A percentile compares a stretch with the other conserved stretches of the same genome.
These are phyloP conservation scores for Sisymbrium irio DNA, from an alignment of 345 rosid species.

Conservation along the genomic window DNA sequence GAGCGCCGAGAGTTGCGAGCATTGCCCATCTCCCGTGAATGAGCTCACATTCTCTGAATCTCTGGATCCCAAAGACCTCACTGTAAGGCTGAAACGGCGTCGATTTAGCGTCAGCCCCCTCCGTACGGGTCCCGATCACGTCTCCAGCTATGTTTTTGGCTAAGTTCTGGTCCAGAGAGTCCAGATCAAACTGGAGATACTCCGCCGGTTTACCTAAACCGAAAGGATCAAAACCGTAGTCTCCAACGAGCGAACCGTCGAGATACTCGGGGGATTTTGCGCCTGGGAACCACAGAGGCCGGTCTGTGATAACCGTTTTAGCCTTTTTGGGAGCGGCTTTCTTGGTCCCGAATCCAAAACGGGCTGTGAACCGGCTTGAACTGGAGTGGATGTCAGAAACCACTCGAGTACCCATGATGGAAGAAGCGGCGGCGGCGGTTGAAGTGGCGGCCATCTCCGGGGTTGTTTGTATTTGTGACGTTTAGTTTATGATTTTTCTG, in stretches of 20 bases:
- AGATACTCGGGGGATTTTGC: slow-evolving; percentile 72
- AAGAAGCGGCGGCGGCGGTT: slow-evolving; percentile 50
- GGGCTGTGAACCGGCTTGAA: slow-evolving; percentile 49
- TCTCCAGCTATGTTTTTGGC: slow-evolving; percentile 79
- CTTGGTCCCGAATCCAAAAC: slow-evolving; percentile 47
- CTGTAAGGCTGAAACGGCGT: slow-evolving; percentile 87
- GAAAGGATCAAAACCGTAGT: slow-evolving; percentile 85
- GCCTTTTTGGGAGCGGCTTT: slow-evolving; percentile 37
- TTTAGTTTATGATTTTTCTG: slow-evolving; percentile 13
- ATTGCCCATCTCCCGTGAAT: slow-evolving; percentile 90
- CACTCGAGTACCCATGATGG: slow-evolving; percentile 51
- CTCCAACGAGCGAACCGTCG: slow-evolving; percentile 77
- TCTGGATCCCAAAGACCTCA: slow-evolving; percentile 78
- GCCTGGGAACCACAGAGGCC: slow-evolving; percentile 77
- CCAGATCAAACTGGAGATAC: slow-evolving; percentile 75
- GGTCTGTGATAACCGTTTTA: slow-evolving; percentile 25
- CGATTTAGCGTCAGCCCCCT: slow-evolving; percentile 48
- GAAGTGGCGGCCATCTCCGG: slow-evolving; percentile 55
- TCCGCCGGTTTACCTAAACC: slow-evolving; percentile 80
- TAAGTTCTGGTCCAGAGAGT: slow-evolving; percentile 84
- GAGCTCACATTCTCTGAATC: slow-evolving; percentile 89
- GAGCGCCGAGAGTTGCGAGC: slow-evolving; percentile 77
- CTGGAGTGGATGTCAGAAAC: slow-evolving; percentile 26
- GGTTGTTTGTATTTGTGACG: background rate
- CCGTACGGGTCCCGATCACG: slow-evolving; percentile 54